Evolutionary conservation across 2,329 filamentous ascomycete genomes (phyloP), one percentile per base, ranked within the genome.

Genomic region (Cordyceps tenuipes): DNA sequence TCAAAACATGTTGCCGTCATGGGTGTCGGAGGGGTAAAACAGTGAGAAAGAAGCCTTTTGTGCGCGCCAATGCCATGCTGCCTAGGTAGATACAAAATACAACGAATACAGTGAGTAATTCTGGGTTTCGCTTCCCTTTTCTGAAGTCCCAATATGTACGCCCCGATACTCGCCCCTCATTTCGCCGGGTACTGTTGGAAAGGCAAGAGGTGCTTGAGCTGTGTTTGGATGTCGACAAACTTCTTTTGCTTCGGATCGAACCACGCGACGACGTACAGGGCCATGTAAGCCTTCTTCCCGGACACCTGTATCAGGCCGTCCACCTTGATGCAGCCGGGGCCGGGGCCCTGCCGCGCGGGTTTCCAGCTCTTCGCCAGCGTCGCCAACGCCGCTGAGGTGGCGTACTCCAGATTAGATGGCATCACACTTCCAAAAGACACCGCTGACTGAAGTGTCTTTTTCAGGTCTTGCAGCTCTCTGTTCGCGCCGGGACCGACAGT

Each of bases 221-320:
- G 67, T 50, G 79, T 72, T 48, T 80, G 66, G 15, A 74, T 69
- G 34, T 66, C 67, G 62, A 72, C 74, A 56, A 76, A 82, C 50
- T 71, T 73, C 62, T 76, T 75, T 46, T 76, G 77, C 67, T 82
- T 80, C 1, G 83, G 82, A 66, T 86, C 77, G 69, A 81, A 86
- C 69, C 77, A 82, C 2, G 75, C 79, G 12, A 70, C 61, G 2
- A 82, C 81, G 62, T 83, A 79, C 13, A 85, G 71, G 2, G 77
- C 75, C 59, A 85, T 67, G 54, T 73, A 73, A 1, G 76, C 76
- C 23, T 70, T 75, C 2, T 77, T 68, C 2, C 79, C 75, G 46
- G 77, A 72, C 2, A 85, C 61, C 63, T 84, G 79, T 2, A 86
- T 76, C 12, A 84, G 68, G 0, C 83, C 83, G 17, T 78, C 78